Evolutionary conservation across 2,329 filamentous ascomycete genomes (phyloP).

Genomic region (Immersiporthe knoxdaviesiana): DNA sequence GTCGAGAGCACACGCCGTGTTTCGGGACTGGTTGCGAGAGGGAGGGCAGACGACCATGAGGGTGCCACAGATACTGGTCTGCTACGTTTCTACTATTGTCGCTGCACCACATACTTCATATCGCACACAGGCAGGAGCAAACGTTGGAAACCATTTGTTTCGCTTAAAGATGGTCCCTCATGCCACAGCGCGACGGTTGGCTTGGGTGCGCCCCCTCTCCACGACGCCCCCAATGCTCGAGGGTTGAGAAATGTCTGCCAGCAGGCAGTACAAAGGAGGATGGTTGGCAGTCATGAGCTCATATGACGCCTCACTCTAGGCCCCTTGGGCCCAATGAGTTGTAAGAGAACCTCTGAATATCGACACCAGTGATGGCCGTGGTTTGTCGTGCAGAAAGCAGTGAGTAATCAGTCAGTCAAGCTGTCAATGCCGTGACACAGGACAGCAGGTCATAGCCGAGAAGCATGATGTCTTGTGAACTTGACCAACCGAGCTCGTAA

Average conservation of each 20-base stretch:
- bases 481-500: too few species aligned
- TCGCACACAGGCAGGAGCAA: background rate
- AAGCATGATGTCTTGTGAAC: background rate
- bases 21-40: background rate
- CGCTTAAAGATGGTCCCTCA: background rate
- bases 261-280: background rate
- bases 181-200: background rate
- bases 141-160: background rate
- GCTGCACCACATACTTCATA: background rate
- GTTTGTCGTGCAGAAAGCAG: too few species aligned
- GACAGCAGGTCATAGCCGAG: background rate
- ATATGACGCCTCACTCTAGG: background rate
- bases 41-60: background rate
- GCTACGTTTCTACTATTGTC: background rate
- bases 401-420: too few species aligned
- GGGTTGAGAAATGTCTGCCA: background rate
- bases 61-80: background rate
- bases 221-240: too few species aligned
- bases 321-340: background rate
- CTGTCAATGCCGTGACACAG: too few species aligned
- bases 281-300: background rate
- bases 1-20: background rate
- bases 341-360: too few species aligned
- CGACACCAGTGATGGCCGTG: background rate
- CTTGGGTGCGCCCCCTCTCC: too few species aligned